Evolutionary conservation across 73 alveolate genomes (phyloP).

Genomic region (Paraurostyla sp.): DNA sequence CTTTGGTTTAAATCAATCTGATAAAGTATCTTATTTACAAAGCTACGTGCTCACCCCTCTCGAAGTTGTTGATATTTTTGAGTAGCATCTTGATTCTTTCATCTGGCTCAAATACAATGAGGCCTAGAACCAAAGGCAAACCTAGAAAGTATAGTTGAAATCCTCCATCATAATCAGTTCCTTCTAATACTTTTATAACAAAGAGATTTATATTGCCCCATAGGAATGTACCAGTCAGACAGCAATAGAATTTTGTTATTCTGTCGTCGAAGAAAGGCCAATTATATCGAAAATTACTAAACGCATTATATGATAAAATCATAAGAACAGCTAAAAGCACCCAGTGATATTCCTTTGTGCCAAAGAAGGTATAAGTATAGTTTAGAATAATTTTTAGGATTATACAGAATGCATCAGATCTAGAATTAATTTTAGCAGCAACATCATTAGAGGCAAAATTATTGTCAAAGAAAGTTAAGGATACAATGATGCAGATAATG

Average conservation of each 20-base stretch:
- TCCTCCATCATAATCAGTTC: conserved; percentile 79
- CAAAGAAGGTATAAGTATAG: conserved; percentile 24
- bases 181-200: conserved; percentile 77
- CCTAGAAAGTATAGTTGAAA: conserved; percentile 81
- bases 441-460: conserved; percentile 49
- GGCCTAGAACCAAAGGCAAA: conserved; percentile 69
- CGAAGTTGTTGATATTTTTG: conserved; percentile 80
- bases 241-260: conserved; percentile 69
- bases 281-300: conserved; percentile 10
- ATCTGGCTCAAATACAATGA: conserved; percentile 81
- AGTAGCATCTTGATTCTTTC: conserved; percentile 73
- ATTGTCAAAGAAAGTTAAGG: conserved; percentile 58
- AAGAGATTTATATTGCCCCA: conserved; percentile 85
- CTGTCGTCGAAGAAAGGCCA: conserved; percentile 85
- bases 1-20: conserved; percentile 72
- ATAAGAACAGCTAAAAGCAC: background rate
- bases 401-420: conserved; percentile 35
- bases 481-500: conserved; percentile 39
- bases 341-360: conserved; percentile 24
- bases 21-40: conserved; percentile 80
- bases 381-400: conserved; percentile 49
- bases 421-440: conserved; percentile 62
- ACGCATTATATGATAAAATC: background rate
- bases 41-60: conserved; percentile 81
- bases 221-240: conserved; percentile 82